Conservation (phyloP, 305 asterid species). For the Solanum aculeatissimum region DNA sequence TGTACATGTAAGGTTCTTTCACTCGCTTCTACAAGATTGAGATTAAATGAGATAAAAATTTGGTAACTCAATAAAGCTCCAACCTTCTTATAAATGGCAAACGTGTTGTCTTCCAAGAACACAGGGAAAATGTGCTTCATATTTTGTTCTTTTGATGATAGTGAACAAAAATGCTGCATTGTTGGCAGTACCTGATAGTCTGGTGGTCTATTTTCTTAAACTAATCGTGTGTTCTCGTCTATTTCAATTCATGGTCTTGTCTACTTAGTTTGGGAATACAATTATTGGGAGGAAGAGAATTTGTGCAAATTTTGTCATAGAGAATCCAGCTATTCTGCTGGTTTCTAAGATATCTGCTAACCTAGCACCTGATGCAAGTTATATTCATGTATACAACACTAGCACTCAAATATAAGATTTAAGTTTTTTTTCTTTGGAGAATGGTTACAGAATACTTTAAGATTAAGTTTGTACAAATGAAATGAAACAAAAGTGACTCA, state of each 20-base stretch:
- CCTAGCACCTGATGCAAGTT: not conserved
- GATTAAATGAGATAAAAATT: not conserved
- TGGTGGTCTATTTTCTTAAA: not conserved
- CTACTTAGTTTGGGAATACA: not conserved
- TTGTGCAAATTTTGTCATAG: not conserved
- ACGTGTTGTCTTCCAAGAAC: not conserved
- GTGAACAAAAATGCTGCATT: not conserved
- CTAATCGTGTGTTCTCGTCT: not conserved
- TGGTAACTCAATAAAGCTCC: not conserved
- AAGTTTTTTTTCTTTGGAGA: not conserved
- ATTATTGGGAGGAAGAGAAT: not conserved
- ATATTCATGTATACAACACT: not conserved
- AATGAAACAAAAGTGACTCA: not conserved
- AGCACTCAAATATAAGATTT: not conserved
- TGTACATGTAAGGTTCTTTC: slow-evolving; percentile 49
- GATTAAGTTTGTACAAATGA: not conserved
- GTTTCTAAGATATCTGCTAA: not conserved
- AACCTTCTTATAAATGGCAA: not conserved
- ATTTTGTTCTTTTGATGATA: not conserved
- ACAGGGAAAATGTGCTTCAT: not conserved
- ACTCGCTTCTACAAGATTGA: not conserved
- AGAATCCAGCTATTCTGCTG: not conserved
- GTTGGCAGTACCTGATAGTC: not conserved
- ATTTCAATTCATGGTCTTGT: not conserved
- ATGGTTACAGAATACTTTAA: too few relatives aligned